phyloP scores from a whole-genome alignment of 768 basidiomycete species.

The Russula emetica region DNA sequence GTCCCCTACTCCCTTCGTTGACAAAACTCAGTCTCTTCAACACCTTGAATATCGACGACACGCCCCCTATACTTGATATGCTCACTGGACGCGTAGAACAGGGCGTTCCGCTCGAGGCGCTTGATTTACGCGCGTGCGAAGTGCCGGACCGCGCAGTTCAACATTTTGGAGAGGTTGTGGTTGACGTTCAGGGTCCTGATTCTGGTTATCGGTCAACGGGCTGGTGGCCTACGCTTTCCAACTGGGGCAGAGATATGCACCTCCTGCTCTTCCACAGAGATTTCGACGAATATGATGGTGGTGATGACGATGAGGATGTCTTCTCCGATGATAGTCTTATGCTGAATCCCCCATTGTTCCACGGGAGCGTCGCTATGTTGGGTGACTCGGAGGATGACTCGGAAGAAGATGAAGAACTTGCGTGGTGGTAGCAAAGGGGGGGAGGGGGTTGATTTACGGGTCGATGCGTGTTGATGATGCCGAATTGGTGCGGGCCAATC shows the following conservation, averaged over 20 bases:
- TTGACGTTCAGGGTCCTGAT: background rate
- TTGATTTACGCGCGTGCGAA: background rate
- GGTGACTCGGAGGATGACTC: background rate
- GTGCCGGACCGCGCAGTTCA: slow-evolving; percentile 28
- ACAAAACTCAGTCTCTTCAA: background rate
- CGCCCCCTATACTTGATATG: background rate
- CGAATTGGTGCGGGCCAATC: too few relatives aligned
- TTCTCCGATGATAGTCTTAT: background rate
- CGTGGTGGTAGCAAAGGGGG: background rate
- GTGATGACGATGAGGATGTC: background rate
- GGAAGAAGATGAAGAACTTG: background rate
- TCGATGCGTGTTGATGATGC: background rate
- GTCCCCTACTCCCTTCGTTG: background rate
- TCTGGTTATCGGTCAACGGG: background rate
- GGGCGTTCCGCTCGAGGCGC: background rate
- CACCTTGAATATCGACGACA: too few relatives aligned
- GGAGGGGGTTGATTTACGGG: background rate
- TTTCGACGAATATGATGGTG: background rate
- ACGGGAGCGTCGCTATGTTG: background rate
- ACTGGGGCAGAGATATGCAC: background rate
- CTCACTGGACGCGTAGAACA: background rate
- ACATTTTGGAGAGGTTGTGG: background rate
- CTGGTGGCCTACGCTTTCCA: background rate
- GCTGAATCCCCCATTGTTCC: background rate
- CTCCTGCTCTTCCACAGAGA: background rate